phyloP scores from a whole-genome alignment of 169 alveolate genomes.

The Babesia ovis region DNA sequence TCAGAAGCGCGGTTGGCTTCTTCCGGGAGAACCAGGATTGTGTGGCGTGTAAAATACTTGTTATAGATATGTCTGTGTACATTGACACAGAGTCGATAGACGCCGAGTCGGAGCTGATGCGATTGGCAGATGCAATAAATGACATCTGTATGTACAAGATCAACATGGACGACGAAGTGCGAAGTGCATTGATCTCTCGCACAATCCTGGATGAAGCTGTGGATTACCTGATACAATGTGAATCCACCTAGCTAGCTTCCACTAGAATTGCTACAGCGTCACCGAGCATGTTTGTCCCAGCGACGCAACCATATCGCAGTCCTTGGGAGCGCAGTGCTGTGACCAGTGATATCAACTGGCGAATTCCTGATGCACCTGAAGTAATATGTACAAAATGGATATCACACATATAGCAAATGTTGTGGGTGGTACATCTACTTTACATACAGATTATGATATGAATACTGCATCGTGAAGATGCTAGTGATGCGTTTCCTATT shows the following conservation, averaged over 20 bases:
- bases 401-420: too few relatives aligned
- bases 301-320: conserved; percentile 70
- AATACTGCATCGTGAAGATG: too few relatives aligned
- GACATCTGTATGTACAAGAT: conserved; percentile 17
- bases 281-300: conserved; percentile 66
- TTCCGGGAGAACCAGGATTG: conserved; percentile 10
- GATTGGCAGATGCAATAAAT: background rate
- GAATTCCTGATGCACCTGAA: conserved; percentile 72
- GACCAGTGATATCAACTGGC: conserved; percentile 65
- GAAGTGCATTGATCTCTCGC: background rate
- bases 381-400: too few relatives aligned
- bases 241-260: conserved; percentile 27
- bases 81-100: background rate
- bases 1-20: conserved; percentile 18
- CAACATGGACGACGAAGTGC: conserved; percentile 8
- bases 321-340: conserved; percentile 66
- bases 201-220: conserved; percentile 30
- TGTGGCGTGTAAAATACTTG: conserved; percentile 19
- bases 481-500: too few relatives aligned
- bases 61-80: conserved; percentile 1
- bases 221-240: background rate
- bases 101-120: conserved; percentile 14
- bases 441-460: too few relatives aligned
- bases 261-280: conserved; percentile 67
- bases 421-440: too few relatives aligned